phyloP scores from a whole-genome alignment of 495 filamentous ascomycete genomes.

The Trichoderma asperelloides region DNA sequence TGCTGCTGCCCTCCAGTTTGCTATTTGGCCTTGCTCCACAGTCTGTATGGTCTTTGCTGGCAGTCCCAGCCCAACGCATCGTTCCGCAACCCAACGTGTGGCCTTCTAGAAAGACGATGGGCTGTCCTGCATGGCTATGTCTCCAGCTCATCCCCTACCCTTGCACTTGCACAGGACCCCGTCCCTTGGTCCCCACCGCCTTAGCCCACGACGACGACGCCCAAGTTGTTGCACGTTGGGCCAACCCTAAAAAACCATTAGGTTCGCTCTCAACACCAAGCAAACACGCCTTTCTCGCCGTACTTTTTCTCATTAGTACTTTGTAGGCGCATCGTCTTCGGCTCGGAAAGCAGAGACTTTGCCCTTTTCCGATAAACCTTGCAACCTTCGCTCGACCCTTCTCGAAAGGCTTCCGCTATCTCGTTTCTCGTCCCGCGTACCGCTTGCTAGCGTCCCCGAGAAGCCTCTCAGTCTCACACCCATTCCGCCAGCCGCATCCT shows the following conservation, averaged over 20 bases:
- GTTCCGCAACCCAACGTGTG: conserved; percentile 1
- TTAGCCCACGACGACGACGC: conserved; percentile 1
- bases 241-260: conserved; percentile 7
- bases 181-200: not conserved
- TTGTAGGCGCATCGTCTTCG: not conserved
- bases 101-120: conserved; percentile 4
- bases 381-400: not conserved
- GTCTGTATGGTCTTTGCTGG: not conserved
- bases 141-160: not conserved
- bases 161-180: conserved; percentile 5
- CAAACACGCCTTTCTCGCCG: conserved; percentile 1
- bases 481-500: not conserved
- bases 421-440: not conserved
- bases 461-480: conserved; percentile 5
- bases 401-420: not conserved
- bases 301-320: not conserved
- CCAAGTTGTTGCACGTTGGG: conserved; percentile 2
- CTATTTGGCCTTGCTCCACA: not conserved
- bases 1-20: not conserved
- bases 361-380: conserved; percentile 1
- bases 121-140: not conserved
- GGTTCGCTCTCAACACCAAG: conserved; percentile 8
- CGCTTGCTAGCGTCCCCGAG: not conserved
- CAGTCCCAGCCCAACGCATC: conserved; percentile 1
- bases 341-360: not conserved